Percentiles rank a stretch among this genome's conserved stretches.
Evolutionary conservation across 176 grass and related monocot genomes (phyloP).

Genomic region (Oryza longistaminata): DNA sequence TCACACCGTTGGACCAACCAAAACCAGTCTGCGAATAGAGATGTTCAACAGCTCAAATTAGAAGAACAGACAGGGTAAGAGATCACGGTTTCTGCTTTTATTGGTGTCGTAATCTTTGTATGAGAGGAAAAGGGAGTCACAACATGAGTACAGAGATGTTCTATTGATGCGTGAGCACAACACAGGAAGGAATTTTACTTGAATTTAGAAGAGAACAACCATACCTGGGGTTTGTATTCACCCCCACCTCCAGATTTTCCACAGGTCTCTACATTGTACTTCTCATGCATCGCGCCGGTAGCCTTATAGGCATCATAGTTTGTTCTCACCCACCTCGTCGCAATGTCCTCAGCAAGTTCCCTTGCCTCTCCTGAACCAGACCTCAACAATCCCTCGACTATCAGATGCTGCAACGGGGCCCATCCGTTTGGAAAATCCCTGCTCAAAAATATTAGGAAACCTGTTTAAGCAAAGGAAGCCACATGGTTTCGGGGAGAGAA

Average conservation of each 20-base stretch:
- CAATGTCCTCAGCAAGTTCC: conserved; percentile 65
- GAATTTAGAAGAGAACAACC: background rate
- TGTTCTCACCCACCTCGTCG: conserved; percentile 88
- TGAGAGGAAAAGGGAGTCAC: background rate
- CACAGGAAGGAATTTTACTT: background rate
- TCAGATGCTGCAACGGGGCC: conserved; percentile 88
- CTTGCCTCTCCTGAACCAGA: conserved; percentile 59
- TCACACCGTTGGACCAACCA: conserved; percentile 97
- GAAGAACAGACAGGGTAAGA: background rate
- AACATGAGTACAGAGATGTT: background rate
- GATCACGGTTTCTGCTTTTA: background rate
- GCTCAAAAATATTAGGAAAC: background rate
- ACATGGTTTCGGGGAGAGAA: background rate
- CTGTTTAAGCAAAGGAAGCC: background rate
- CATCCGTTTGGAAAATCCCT: conserved; percentile 99
- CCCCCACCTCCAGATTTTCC: conserved; percentile 77
- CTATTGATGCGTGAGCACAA: background rate
- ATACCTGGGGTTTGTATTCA: conserved; percentile 92
- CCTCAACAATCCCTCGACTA: conserved; percentile 65
- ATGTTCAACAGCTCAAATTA: conserved; percentile 2
- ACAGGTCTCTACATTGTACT: conserved; percentile 67
- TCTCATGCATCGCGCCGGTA: conserved; percentile 86
- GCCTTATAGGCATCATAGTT: conserved; percentile 70
- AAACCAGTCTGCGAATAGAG: conserved; percentile 76
- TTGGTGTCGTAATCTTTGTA: background rate